phyloP scores from a whole-genome alignment of 129 eudicot genomes.

The Pittosporum tobira region DNA sequence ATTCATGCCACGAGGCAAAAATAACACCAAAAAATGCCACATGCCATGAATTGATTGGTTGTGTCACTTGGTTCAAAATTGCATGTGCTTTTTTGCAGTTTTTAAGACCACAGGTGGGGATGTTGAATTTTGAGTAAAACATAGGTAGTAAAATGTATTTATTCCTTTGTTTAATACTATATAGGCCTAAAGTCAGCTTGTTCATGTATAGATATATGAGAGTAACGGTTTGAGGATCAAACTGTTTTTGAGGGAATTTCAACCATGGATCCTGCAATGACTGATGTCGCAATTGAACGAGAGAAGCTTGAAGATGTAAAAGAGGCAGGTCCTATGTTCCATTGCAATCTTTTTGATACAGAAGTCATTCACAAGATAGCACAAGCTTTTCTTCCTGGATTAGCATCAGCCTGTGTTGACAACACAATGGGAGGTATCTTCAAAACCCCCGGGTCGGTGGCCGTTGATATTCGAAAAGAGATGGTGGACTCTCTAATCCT shows the following conservation, averaged over 20 bases:
- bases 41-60: too few species aligned
- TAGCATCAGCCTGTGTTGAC: constrained; percentile 87
- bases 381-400: constrained; percentile 68
- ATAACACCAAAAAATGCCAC: too few species aligned
- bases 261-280: constrained; percentile 58
- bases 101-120: too few species aligned
- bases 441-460: constrained; percentile 63
- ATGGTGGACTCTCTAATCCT: constrained; percentile 60
- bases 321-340: constrained; percentile 32
- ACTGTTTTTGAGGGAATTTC: constrained; percentile 12
- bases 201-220: not conserved
- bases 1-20: too few species aligned
- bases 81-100: too few species aligned
- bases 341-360: constrained; percentile 66
- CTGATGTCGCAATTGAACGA: constrained; percentile 42
- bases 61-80: too few species aligned
- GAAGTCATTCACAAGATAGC: constrained; percentile 74
- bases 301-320: constrained; percentile 37
- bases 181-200: not conserved
- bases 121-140: too few species aligned
- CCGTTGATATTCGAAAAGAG: constrained; percentile 65
- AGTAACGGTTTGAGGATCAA: not conserved
- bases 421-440: constrained; percentile 82
- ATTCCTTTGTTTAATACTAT: not conserved
- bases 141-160: too few species aligned